A percentile compares a stretch with the other conserved stretches of the same genome.
phyloP scores from a whole-genome alignment of 768 basidiomycete species.

The Ephemerocybe angulata region DNA sequence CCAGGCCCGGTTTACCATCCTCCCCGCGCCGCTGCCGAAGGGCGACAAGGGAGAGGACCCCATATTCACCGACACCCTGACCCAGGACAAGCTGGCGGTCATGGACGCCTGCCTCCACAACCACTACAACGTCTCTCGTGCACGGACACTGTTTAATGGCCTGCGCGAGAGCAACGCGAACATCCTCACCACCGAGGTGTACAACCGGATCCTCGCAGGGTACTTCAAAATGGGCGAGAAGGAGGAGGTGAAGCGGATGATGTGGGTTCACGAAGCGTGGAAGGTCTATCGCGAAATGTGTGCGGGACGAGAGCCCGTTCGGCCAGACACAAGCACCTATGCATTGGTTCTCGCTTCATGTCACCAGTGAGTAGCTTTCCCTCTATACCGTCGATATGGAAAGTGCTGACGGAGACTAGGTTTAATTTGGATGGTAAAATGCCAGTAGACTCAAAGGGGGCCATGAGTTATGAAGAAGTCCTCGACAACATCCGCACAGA shows the following conservation, averaged over 20 bases:
- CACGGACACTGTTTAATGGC: conserved; percentile 66
- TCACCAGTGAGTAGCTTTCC: conserved; percentile 38
- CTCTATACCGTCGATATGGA: background rate
- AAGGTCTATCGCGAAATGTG: conserved; percentile 59
- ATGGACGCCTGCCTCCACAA: conserved; percentile 83
- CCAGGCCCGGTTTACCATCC: conserved; percentile 42
- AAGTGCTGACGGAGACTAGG: background rate
- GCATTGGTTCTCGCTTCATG: conserved; percentile 63
- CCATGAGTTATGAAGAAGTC: conserved; percentile 14
- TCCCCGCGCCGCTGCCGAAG: conserved; percentile 64
- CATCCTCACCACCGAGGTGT: conserved; percentile 44
- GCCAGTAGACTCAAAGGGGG: background rate
- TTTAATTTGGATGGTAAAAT: background rate
- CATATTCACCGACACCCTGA: conserved; percentile 61
- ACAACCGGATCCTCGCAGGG: conserved; percentile 65
- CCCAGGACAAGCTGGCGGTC: conserved; percentile 69
- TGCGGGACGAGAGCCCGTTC: conserved; percentile 38
- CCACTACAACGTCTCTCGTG: conserved; percentile 71
- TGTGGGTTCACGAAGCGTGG: conserved; percentile 65
- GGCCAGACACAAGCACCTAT: conserved; percentile 59
- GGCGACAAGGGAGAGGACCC: conserved; percentile 39
- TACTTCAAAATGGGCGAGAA: conserved; percentile 56
- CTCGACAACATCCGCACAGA: conserved; percentile 8
- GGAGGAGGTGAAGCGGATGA: conserved; percentile 39
- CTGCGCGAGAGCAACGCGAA: conserved; percentile 39